Conservation (phyloP, 441 rosid species). For the Macaranga tanarius region DNA sequence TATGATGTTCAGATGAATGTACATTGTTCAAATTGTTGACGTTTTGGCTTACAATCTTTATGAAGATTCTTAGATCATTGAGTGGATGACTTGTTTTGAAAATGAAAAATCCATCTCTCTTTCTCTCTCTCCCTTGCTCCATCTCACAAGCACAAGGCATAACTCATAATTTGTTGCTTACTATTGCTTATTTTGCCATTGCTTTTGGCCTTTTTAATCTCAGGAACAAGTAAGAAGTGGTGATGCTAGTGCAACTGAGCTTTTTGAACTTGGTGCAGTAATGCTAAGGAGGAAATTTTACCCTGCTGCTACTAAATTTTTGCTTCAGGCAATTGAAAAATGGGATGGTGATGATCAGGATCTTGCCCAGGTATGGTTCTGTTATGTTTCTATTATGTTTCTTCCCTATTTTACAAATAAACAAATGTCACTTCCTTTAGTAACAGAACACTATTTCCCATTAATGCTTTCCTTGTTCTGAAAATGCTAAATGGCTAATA, state of each 20-base stretch:
- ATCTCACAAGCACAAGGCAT: no score
- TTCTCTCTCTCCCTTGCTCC: neutral
- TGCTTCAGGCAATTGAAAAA: slow-evolving; percentile 86
- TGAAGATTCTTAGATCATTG: neutral
- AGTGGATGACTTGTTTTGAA: neutral
- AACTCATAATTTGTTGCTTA: slow-evolving; percentile 2
- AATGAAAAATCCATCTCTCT: neutral
- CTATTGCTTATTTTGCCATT: neutral
- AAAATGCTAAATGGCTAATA: neutral
- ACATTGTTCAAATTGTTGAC: neutral
- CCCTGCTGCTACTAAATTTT: slow-evolving; percentile 84
- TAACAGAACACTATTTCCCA: neutral
- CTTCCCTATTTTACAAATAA: slow-evolving; percentile 13
- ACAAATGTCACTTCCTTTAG: neutral
- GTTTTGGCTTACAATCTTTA: neutral
- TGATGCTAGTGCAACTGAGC: slow-evolving; percentile 92
- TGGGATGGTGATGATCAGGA: slow-evolving; percentile 99
- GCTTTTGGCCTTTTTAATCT: slow-evolving; percentile 13
- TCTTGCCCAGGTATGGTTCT: slow-evolving; percentile 76
- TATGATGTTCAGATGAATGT: neutral
- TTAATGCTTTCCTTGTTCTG: neutral
- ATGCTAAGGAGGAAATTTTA: slow-evolving; percentile 91
- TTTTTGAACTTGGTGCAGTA: slow-evolving; percentile 94
- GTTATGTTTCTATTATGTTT: neutral
- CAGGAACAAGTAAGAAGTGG: slow-evolving; percentile 99